Base-by-base conservation (phyloP, 2,329 filamentous ascomycete species). In the Aspergillus novofumigatus region DNA sequence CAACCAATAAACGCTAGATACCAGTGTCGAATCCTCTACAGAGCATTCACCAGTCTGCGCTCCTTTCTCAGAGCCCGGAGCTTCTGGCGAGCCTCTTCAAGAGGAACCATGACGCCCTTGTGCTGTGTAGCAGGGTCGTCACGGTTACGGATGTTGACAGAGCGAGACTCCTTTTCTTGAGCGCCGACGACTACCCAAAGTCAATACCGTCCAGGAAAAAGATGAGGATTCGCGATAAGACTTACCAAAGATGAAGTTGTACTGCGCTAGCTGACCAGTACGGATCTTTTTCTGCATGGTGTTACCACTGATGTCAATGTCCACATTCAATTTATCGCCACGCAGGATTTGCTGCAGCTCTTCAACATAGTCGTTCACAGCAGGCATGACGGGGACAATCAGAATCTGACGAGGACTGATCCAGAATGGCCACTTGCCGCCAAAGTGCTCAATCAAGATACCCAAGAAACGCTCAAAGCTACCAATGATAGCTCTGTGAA, bases 141-240 rank as follows among this genome's bases (percentile, higher is more conserved):
- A 52, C 85, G 77, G 71, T 87, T 87, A 45, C 85, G 78, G 65
- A 87, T 84, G 69, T 87, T 88, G 60, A 87, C 83, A 3, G 81
- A 79, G 57, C 82, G 77, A 21, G 75, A 75, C 61, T 86, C 80
- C 71, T 80, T 81, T 74, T 88, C 85, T 67, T 84, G 77, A 3
- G 83, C 84, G 56, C 85, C 85, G 20, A 88, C 83, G 38, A 88
- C 85, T 79, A 62, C 52, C 42, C 8, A 51, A 51, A 41, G 56
- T 65, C 55, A 68, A 63, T 45, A 59, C 35, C n/a, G 35, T 11
- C 42, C 38, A 41, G 35, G 9, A n/a, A 10, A 47, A 21, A 48
- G 32, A 38, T 7, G 3, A 52, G n/a, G 44, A 26, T 10, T 51
- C 17, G 49, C 3, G 47, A 14, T 26, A 10, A 5, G 45, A 69